Evolutionary conservation across 1,284 basidiomycete genomes (phyloP), one percentile per base, ranked within the genome.

Genomic region (Naganishia albida): DNA sequence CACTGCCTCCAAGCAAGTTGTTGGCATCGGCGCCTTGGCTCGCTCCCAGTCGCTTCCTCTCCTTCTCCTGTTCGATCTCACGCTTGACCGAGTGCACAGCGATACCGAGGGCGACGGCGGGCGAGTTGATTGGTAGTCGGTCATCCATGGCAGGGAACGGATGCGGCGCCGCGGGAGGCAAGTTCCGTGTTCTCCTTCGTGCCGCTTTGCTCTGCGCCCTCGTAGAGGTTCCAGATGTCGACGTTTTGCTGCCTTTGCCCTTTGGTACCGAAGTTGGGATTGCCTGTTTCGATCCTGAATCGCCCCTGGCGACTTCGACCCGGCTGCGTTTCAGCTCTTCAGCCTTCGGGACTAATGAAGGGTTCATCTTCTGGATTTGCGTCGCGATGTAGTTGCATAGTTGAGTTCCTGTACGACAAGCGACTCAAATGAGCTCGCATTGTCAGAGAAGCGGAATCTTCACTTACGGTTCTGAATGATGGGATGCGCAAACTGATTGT

Each of bases 381-480:
- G 84, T 80, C 20, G 88, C 85, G 70, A 94, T 85, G 74, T 85
- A 83, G 76, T 88, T 87, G 65, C 92, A 83, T 1, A 95, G 82
- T 71, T 90, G 87, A 75, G 93, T 90, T 80, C 94, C 91, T 93
- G 77, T 57, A 7, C 20, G 12, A 39, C 30, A 25, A 26, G 30
- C 15, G 20, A 1, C 1, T 44, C 7, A 28, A 10, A 34, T 34
- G 34, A 34, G 34, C 34, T 4, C 34, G 34, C 34, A 40, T n/a
- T 20, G 15, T 3, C 6, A 30, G 34, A 13, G 18, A 8, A 49
- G 48, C 10, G 7, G 48, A 20, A 7, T 16, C 12, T 51, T 7
- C 12, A 84, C 89, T 76, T 72, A 93, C 92, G 93, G 65, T 87
- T 90, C 78, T 85, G 87, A 72, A 95, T 86, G 26, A 81, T 78